Conservation (phyloP, 805 yeast genomes). For the Lipomyces lipofer region DNA sequence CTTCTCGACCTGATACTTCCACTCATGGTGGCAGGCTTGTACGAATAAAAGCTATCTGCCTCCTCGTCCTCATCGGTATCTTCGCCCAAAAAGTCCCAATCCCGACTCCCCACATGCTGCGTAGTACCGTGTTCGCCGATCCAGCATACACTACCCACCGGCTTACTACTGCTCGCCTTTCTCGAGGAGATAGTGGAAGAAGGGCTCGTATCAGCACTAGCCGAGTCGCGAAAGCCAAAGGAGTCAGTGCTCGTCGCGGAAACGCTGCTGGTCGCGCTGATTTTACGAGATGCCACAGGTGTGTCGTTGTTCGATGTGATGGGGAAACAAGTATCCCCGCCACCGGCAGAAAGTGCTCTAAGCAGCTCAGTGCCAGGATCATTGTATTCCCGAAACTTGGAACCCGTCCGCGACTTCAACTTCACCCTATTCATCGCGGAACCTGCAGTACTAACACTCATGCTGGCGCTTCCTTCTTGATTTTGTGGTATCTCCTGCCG, state of each 20-base stretch:
- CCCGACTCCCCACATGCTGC: conserved; percentile 8
- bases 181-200: neutral
- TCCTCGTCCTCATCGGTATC: conserved; percentile 15
- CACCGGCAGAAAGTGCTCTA: no score
- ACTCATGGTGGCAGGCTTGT: neutral
- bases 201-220: conserved; percentile 2
- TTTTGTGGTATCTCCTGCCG: no score
- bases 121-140: conserved; percentile 22
- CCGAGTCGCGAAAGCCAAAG: conserved; percentile 1
- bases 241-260: neutral
- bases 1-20: neutral
- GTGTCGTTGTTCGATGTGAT: neutral
- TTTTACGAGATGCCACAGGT: neutral
- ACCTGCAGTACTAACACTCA: no score
- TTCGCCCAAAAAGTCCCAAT: conserved; percentile 2
- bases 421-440: no score
- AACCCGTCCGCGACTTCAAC: no score
- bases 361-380: no score
- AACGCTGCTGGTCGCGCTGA: neutral
- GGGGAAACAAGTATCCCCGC: no score
- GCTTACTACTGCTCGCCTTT: neutral
- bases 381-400: no score
- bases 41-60: neutral
- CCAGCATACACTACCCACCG: conserved; percentile 24
- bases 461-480: no score